Base-by-base conservation (phyloP, 306 rosid genomes). In the Prunus fruticosa region DNA sequence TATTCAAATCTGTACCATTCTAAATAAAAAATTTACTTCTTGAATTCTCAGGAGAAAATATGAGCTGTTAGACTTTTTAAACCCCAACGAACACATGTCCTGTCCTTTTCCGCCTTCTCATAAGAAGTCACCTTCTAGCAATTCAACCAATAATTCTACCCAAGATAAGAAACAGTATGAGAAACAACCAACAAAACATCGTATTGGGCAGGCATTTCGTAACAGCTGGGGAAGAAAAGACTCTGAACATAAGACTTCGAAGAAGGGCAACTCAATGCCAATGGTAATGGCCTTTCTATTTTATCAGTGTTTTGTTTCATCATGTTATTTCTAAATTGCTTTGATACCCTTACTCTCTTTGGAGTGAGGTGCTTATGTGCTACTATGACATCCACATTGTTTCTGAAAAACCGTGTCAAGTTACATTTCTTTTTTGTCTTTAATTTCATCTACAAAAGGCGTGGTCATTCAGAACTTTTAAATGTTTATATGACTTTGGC, bases 161-260 rank as follows among this genome's bases (percentile, higher is more conserved):
- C 80, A 18, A 6, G 95, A 90, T 67, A 90, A 85, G 76, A 90
- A 86, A 78, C 86, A 71, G 32, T 75, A 22, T 4, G 94, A 86
- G 6, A 91, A 92, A 76, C 74, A 72, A 47, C 76, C 70, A 28
- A 79, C 82, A 28, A 93, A 28, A 84, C 27, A 73, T 84, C 91
- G 95, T 18, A 86, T 92, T 16, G 98, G 96, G 45, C 80, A 79
- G 3, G 85, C 96, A 23, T 81, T 92, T 47, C 93, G 97, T 28
- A 87, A 89, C 69, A 90, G 92, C 74, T 84, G 91, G 95, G 88
- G 82, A 75, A 86, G 91, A 82, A 94, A 86, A 86, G 98, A 94
- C 62, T 51, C 84, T 14, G 97, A 94, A 38, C 82, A 78, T 57
- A 93, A 82, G 87, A 2, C 67, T 51, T 1, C 82, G 66, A 92